Base-by-base conservation (phyloP, 495 filamentous ascomycete genomes). In the Lindgomyces ingoldianus region DNA sequence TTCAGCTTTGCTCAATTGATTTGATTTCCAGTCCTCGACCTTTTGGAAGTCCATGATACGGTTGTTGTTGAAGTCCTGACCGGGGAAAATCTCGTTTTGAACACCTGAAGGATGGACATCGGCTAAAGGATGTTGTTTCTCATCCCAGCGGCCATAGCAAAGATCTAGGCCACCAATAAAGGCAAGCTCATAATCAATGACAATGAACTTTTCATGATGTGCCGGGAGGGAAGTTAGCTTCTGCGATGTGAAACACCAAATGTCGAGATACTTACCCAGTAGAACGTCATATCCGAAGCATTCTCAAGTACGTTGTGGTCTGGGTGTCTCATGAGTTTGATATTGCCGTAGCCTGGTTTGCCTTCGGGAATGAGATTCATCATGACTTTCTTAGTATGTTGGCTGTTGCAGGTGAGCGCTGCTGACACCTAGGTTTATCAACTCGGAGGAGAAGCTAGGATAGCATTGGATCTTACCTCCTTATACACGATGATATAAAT, bases 301-400 rank as follows among this genome's bases (percentile, higher is more conserved):
- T 98, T 97, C 69, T 96, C 91, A 42, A 98, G 84, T 33, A 96
- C 82, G 67, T 96, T 96, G 75, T 98, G 93, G 73, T 98, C 93
- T 1, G 93, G 93, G 76, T 98, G 93, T 24, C 93, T 85, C 86
- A 98, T 88, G 33, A 96, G 82, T 8, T 76, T 81, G 74, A 98
- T 97, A 70, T 98, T 98, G 12, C 90, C 90, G 70, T 90, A 79
- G 0, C 93, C 93, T 0, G 85, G 87, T 0, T 80, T 82, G 11
- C 91, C 94, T 64, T 90, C 80, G 0, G 91, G 91, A 70, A 91
- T 96, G 0, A 98, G 80, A 11, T 42, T 30, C 62, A 89, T 86
- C 26, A 97, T 79, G 0, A 90, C 91, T 69, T 93, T 87, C 73
- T 98, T 98, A 18, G 93, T 96, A 75, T 97, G 93, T 8, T 82